Evolutionary conservation across 805 yeast genomes (phyloP).

Genomic region (Blastobotrys parvus): DNA sequence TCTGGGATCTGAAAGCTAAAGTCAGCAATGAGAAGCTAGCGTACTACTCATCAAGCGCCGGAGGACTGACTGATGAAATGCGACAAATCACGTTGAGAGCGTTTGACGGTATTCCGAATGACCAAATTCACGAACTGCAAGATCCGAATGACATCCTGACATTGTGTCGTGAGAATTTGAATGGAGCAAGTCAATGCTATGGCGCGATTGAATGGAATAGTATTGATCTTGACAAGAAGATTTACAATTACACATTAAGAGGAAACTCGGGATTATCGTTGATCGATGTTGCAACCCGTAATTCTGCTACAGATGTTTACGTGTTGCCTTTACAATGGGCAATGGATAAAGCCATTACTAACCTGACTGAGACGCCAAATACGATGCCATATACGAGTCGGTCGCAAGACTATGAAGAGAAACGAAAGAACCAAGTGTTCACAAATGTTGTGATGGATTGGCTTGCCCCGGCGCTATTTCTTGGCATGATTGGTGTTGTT

Average conservation of each 20-base stretch:
- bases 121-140: conserved; percentile 20
- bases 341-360: conserved; percentile 26
- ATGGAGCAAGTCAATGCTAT: conserved; percentile 27
- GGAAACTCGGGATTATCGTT: conserved; percentile 25
- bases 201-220: conserved; percentile 30
- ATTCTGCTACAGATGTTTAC: conserved; percentile 24
- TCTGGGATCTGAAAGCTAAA: conserved; percentile 18
- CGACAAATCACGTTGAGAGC: conserved; percentile 23
- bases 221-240: conserved; percentile 18
- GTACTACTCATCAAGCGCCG: conserved; percentile 18
- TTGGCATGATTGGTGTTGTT: conserved; percentile 30
- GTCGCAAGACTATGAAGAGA: conserved; percentile 20
- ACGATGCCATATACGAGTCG: conserved; percentile 26
- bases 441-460: conserved; percentile 22
- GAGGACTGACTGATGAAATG: conserved; percentile 24
- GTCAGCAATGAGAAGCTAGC: conserved; percentile 23
- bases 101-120: conserved; percentile 23
- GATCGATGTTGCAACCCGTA: conserved; percentile 21
- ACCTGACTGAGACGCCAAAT: conserved; percentile 20
- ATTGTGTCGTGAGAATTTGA: conserved; percentile 25
- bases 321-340: conserved; percentile 30
- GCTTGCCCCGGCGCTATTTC: conserved; percentile 29
- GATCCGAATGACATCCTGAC: conserved; percentile 19
- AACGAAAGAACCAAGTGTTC: conserved; percentile 21
- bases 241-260: conserved; percentile 30